phyloP scores from a whole-genome alignment of 306 rosid genomes.

The Cucumis hystrix region DNA sequence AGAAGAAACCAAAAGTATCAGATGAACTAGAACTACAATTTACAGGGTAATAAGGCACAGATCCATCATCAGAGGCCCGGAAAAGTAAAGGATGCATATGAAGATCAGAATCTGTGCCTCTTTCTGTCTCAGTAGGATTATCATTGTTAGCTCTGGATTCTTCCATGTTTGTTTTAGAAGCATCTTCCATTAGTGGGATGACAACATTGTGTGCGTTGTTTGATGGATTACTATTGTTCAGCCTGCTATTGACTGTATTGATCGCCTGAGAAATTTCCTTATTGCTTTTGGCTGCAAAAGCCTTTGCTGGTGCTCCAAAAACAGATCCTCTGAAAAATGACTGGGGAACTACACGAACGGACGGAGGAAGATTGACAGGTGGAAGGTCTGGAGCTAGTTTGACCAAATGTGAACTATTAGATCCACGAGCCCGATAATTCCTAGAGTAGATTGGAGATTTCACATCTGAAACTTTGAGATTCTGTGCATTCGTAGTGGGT shows the following conservation, averaged over 20 bases:
- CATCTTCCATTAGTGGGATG: slow-evolving; percentile 15
- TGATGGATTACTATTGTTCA: slow-evolving; percentile 1
- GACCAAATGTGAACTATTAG: slow-evolving; percentile 39
- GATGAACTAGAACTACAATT: slow-evolving; percentile 39
- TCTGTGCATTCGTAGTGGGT: slow-evolving; percentile 19
- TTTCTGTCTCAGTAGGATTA: slow-evolving; percentile 34
- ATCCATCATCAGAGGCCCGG: slow-evolving; percentile 60
- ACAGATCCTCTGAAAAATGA: slow-evolving; percentile 49
- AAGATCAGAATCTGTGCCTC: slow-evolving; percentile 38
- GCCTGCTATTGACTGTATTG: slow-evolving; percentile 17
- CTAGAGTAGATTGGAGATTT: slow-evolving; percentile 30
- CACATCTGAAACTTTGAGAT: slow-evolving; percentile 22
- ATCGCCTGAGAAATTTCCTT: slow-evolving; percentile 29
- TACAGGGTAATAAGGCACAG: slow-evolving; percentile 39
- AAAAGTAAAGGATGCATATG: slow-evolving; percentile 93
- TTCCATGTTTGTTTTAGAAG: slow-evolving; percentile 19
- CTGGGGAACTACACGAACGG: slow-evolving; percentile 79
- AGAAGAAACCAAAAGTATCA: slow-evolving; percentile 45
- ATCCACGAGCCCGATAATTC: slow-evolving; percentile 43
- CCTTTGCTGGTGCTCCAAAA: slow-evolving; percentile 28
- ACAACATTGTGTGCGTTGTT: slow-evolving; percentile 9
- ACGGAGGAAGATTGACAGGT: slow-evolving; percentile 87
- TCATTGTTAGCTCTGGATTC: slow-evolving; percentile 28
- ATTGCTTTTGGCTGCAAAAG: slow-evolving; percentile 31
- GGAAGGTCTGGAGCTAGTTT: slow-evolving; percentile 87